phyloP scores from a whole-genome alignment of 768 basidiomycete species.

The Clitopilus hobsonii region DNA sequence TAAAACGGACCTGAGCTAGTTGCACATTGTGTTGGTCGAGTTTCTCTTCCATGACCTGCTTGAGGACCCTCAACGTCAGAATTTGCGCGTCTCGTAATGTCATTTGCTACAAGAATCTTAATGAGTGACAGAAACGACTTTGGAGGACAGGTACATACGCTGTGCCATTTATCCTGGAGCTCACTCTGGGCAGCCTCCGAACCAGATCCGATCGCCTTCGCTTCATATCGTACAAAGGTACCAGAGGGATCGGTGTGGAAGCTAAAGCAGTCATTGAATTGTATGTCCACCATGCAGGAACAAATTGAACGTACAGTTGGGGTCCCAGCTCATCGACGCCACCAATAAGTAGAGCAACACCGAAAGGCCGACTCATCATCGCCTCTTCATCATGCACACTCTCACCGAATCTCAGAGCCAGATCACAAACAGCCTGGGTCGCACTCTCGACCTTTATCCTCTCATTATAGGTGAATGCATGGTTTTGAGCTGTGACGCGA shows the following conservation, averaged over 20 bases:
- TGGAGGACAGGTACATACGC: constrained; percentile 41
- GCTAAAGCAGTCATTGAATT: constrained; percentile 37
- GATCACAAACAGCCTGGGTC: constrained; percentile 96
- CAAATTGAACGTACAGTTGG: constrained; percentile 65
- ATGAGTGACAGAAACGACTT: background rate
- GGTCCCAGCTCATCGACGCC: constrained; percentile 95
- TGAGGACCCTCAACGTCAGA: constrained; percentile 83
- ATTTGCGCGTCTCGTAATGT: constrained; percentile 83
- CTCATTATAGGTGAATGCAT: constrained; percentile 96
- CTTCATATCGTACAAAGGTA: constrained; percentile 94
- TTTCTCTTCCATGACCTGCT: constrained; percentile 99
- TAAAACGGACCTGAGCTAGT: constrained; percentile 73
- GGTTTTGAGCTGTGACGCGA: constrained; percentile 92
- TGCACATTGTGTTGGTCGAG: constrained; percentile 98
- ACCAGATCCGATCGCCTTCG: constrained; percentile 97
- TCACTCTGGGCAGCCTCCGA: constrained; percentile 97
- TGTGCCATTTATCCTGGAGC: constrained; percentile 96
- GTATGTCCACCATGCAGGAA: constrained; percentile 1
- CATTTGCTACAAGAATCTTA: constrained; percentile 66
- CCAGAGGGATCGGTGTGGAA: constrained; percentile 99
- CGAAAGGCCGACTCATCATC: constrained; percentile 99
- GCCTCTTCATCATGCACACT: constrained; percentile 99
- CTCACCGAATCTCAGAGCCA: constrained; percentile 96
- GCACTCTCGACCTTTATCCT: constrained; percentile 95
- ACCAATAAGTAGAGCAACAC: constrained; percentile 96